A percentile compares a stretch with the other conserved stretches of the same genome.
Conservation (phyloP, 2,329 filamentous ascomycete genomes). For the Pseudogymnoascus sp. region DNA sequence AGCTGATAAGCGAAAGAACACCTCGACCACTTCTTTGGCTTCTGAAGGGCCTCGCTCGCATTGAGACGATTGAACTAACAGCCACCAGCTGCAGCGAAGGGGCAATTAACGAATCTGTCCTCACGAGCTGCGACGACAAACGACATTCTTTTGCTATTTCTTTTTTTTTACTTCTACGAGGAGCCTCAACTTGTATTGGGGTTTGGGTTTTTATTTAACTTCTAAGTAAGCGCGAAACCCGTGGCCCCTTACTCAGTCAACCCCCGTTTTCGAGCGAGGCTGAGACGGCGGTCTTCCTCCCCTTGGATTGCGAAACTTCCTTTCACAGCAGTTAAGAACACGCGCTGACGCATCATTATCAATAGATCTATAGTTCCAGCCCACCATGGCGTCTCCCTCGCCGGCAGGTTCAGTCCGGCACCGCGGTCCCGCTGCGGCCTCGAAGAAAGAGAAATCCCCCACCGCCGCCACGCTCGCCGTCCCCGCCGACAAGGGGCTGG, state of each 20-base stretch:
- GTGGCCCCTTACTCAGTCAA: neutral
- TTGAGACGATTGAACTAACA: neutral
- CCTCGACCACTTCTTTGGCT: neutral
- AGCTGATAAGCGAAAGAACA: neutral
- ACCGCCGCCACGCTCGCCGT: constrained; percentile 21
- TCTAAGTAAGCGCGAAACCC: neutral
- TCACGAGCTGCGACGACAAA: neutral
- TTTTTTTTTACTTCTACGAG: neutral
- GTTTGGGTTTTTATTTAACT: neutral
- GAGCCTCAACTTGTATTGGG: neutral
- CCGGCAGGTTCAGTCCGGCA: constrained; percentile 28
- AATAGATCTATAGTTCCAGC: neutral
- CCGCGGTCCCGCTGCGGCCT: constrained; percentile 31
- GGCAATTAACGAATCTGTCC: neutral
- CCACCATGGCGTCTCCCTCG: constrained; percentile 11
- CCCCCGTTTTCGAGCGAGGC: neutral
- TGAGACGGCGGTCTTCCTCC: neutral
- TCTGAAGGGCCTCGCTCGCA: neutral
- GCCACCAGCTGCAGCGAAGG: neutral
- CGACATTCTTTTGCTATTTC: neutral
- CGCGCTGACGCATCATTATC: neutral
- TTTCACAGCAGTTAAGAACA: neutral
- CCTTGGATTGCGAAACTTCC: neutral
- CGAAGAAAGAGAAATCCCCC: constrained; percentile 44
- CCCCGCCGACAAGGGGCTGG: constrained; percentile 31